Evolutionary conservation across 2,329 filamentous ascomycete species (phyloP), one percentile per base, ranked within the genome.

Genomic region (Karstenula rhodostoma): DNA sequence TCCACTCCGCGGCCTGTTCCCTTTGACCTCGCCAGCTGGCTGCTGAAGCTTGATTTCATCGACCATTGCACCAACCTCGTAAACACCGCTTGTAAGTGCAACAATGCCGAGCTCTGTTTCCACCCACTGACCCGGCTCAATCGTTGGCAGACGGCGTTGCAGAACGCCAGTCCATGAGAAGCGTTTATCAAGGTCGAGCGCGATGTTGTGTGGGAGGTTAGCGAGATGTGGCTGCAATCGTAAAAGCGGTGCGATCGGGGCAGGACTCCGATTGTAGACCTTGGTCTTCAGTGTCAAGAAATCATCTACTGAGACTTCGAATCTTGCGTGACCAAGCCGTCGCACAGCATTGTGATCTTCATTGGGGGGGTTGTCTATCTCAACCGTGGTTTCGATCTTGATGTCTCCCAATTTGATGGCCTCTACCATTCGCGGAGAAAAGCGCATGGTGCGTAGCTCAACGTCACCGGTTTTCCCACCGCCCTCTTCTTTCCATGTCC

Each of bases 151-250:
- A 1, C 86, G 83, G 71, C 89, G 89, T 78, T 97, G 94, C 59
- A 97, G 78, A 32, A 91, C 89, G 1, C 94, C 94, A 65, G 93
- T 94, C 89, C 92, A 95, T 1, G 89, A 89, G 56, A 97, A 85
- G 64, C 93, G 92, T 71, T 92, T 89, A 44, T 90, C 90, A 58
- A 94, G 87, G 74, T 97, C 94, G 17, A 96, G 85, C 2, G 92
- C 90, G 15, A 91, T 83, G 61, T 87, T 88, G 53, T 86, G 84
- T 0, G 90, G 86, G 17, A 94, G 87, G 70, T 93, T 87, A 47
- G 90, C 86, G 17, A 97, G 84, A 53, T 89, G 86, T 0, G 94
- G 93, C 75, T 94, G 87, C 15, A 97, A 80, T 40, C 94, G 86
- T 44, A 97, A 81, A 0, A 96, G 81, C 0, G 92, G 89, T 47